Evolutionary conservation across 345 rosid species (phyloP), one percentile per base, ranked within the genome.

Genomic region (Zanthoxylum bungeanum): DNA sequence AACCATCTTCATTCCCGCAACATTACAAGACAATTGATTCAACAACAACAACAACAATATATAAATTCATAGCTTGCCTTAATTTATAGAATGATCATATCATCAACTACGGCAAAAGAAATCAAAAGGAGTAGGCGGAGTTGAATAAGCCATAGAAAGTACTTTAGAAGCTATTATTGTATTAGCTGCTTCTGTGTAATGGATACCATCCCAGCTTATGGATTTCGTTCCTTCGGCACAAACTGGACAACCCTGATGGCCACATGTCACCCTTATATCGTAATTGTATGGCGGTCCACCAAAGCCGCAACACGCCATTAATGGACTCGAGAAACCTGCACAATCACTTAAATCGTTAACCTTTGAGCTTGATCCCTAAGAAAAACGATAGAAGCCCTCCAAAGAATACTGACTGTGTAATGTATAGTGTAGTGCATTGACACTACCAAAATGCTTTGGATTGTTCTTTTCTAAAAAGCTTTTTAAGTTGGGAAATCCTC

Each of bases 281-380:
- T 87, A 93, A 55, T 93, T 91, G 72, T 91, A 91, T 37, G 98
- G 98, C 67, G 91, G 86, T 16, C 97, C 97, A 69, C 98, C 97
- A n/a, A 30, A 78, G 36, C 98, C 97, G 17, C 98, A 93, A 56
- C 98, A 93, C 0, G 98, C 89, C 91, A 85, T 86, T 68, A 93
- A 53, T 14, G 98, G 91, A 73, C 73, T 91, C 25, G 76, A 71
- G 73, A 93, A 89, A 64, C 93, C 98, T 92, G 79, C 76, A 24
- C 16, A 25, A 28, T n/a, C 33, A 21, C 5, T 1, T 8, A 34
- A 66, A 27, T 57, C 24, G 47, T 22, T 36, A 19, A 63, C 33
- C 25, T 39, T 3, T 27, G 34, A 64, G 67, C 11, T 42, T 5
- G 22, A 42, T 39, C 21, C 44, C 27, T 24, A 7, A 1, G 1